phyloP scores from a whole-genome alignment of 2,329 filamentous ascomycete species.

The Pseudopithomyces chartarum region DNA sequence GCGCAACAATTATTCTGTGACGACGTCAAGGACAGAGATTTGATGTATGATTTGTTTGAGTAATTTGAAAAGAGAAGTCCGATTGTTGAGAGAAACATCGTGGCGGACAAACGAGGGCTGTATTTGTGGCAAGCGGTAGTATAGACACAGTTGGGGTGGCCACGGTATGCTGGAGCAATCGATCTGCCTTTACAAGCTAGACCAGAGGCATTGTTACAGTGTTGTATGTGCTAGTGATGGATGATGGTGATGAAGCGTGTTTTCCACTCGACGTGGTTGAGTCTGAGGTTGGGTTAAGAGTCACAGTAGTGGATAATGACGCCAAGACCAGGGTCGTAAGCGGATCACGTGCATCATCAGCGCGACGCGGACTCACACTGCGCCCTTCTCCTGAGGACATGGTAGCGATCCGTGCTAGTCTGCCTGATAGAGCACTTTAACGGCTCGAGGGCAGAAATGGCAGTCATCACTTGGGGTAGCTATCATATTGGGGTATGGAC shows the following conservation, averaged over 20 bases:
- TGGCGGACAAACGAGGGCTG: conserved; percentile 42
- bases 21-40: conserved; percentile 52
- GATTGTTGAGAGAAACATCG: conserved; percentile 57
- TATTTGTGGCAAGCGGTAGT: conserved; percentile 21
- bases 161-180: conserved; percentile 9
- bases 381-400: no score
- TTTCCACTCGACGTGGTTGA: conserved; percentile 8
- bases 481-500: no score
- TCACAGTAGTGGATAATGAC: conserved; percentile 1
- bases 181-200: conserved; percentile 13
- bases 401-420: no score
- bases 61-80: conserved; percentile 55
- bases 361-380: background rate
- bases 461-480: no score
- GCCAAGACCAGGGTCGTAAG: conserved; percentile 4
- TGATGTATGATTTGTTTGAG: conserved; percentile 57
- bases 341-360: background rate
- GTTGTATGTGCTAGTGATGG: background rate
- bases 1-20: conserved; percentile 14
- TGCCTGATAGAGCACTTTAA: no score
- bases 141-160: conserved; percentile 8
- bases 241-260: background rate
- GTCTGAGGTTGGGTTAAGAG: conserved; percentile 11
- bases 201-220: conserved; percentile 6
- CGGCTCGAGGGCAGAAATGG: no score